Evolutionary conservation across 768 basidiomycete species (phyloP).

Genomic region (Macrolepiota albuminosa): DNA sequence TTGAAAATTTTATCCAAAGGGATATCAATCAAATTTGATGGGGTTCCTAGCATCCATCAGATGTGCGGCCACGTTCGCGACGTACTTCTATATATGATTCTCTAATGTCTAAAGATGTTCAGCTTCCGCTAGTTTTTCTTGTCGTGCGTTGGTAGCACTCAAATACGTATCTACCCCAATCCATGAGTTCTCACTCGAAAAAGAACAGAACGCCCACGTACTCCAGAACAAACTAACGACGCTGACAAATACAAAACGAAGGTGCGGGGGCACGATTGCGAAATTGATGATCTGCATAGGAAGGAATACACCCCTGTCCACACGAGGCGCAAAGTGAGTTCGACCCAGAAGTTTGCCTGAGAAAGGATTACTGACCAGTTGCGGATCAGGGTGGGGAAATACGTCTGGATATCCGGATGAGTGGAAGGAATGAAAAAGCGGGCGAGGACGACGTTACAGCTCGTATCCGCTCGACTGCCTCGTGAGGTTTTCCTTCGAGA

Average conservation of each 20-base stretch:
- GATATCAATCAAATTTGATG: too few relatives aligned
- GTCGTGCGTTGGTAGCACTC: slow-evolving; percentile 49
- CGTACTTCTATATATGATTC: too few relatives aligned
- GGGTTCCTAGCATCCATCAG: too few relatives aligned
- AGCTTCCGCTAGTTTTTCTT: slow-evolving; percentile 1
- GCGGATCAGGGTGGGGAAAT: slow-evolving; percentile 66
- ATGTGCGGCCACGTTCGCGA: too few relatives aligned
- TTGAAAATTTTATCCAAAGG: too few relatives aligned
- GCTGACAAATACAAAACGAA: slow-evolving; percentile 73
- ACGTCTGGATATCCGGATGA: slow-evolving; percentile 38
- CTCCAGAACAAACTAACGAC: slow-evolving; percentile 83
- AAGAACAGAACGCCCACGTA: slow-evolving; percentile 20
- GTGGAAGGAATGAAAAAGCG: neutral
- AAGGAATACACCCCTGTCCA: slow-evolving; percentile 59
- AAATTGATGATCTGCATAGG: slow-evolving; percentile 83
- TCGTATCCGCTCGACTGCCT: slow-evolving; percentile 41
- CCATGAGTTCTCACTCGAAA: neutral
- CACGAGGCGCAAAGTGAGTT: too few relatives aligned
- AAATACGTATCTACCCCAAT: slow-evolving; percentile 49
- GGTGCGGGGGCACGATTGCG: slow-evolving; percentile 66
- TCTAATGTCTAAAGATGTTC: too few relatives aligned
- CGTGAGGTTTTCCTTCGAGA: slow-evolving; percentile 65
- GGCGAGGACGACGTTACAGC: slow-evolving; percentile 27
- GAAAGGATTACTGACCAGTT: slow-evolving; percentile 52
- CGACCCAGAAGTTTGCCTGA: too few relatives aligned